Conservation (phyloP, 2,329 filamentous ascomycete genomes). For the Penicillium aurantiogriseum region DNA sequence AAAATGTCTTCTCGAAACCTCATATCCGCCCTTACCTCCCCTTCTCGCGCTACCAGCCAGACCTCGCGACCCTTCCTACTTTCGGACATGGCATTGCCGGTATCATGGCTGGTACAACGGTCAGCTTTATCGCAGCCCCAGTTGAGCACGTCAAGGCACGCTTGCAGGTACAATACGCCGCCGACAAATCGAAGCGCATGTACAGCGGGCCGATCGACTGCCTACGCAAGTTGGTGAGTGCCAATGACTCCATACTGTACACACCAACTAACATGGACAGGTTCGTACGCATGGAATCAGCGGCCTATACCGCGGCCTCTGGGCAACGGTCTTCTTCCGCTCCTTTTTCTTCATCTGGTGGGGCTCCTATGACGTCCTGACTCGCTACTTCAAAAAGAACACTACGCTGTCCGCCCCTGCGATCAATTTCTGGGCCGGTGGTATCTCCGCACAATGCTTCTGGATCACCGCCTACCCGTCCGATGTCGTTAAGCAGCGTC, state of each 20-base stretch:
- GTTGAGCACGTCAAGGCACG: conserved; percentile 95
- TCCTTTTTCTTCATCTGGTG: conserved; percentile 98
- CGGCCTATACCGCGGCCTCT: conserved; percentile 83
- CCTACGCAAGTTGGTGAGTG: conserved; percentile 58
- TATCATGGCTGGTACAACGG: conserved; percentile 80
- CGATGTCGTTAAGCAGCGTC: conserved; percentile 91
- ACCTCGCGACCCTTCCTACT: conserved; percentile 60
- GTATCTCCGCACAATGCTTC: conserved; percentile 87
- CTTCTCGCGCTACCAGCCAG: conserved; percentile 35
- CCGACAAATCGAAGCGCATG: conserved; percentile 70
- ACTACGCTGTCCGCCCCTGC: conserved; percentile 73
- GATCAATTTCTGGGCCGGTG: conserved; percentile 97
- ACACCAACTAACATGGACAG: conserved; percentile 25
- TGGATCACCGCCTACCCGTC: conserved; percentile 91
- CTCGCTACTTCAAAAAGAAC: conserved; percentile 62
- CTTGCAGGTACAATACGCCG: conserved; percentile 89
- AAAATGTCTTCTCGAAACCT: conserved; percentile 69
- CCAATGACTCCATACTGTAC: background rate
- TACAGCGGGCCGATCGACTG: conserved; percentile 90
- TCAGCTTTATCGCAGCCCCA: conserved; percentile 87
- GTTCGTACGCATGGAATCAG: conserved; percentile 64
- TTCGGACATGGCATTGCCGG: conserved; percentile 86
- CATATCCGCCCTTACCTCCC: conserved; percentile 39
- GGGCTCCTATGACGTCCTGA: conserved; percentile 88
- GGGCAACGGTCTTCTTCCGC: conserved; percentile 82